Percentiles rank a stretch among this genome's conserved stretches.
Conservation (phyloP, 2,329 filamentous ascomycete species). For the Tolypocladium tropicale region DNA sequence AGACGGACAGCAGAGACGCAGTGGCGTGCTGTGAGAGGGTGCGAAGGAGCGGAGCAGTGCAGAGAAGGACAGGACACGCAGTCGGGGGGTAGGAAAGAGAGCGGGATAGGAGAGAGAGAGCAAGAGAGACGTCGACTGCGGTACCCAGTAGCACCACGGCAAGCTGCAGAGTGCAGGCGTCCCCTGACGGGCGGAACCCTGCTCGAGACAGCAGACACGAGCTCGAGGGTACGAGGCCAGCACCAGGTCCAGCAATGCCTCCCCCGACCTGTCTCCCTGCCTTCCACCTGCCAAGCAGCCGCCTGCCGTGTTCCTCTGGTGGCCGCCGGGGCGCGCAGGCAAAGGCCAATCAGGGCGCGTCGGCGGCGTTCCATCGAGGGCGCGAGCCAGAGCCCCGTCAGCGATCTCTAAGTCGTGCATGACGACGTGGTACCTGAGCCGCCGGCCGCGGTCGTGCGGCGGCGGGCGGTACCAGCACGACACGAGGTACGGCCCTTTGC, state of each 20-base stretch:
- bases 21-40: background rate
- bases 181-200: background rate
- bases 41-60: background rate
- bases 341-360: slow-evolving; percentile 1
- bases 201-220: background rate
- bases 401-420: background rate
- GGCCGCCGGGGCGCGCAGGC: background rate
- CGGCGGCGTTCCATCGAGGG: background rate
- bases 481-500: background rate
- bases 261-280: background rate
- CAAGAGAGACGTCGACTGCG: no score
- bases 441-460: background rate
- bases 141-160: background rate
- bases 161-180: background rate
- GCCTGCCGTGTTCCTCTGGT: background rate
- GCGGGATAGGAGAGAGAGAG: background rate
- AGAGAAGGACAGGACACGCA: background rate
- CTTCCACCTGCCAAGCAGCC: background rate
- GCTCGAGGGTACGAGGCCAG: background rate
- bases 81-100: background rate
- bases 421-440: background rate
- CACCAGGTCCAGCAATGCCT: background rate
- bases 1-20: background rate
- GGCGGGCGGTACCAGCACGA: background rate
- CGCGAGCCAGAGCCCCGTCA: background rate